These are phyloP conservation scores for Arctostaphylos glauca DNA, from an alignment of 148 eudicot genomes.

Conservation along the genomic window DNA sequence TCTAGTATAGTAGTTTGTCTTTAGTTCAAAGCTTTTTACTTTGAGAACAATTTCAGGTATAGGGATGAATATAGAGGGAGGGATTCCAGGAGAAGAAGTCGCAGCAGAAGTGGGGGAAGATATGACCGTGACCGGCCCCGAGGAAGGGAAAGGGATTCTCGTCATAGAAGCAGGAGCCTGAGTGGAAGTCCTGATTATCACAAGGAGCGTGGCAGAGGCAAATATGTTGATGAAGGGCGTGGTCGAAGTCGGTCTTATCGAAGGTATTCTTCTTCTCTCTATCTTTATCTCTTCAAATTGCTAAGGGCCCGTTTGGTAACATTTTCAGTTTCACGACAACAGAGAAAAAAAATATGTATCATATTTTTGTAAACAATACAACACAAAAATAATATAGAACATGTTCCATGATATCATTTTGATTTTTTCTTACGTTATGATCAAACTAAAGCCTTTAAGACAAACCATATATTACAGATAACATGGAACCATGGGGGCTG, in stretches of 20 bases:
- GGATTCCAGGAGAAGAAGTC: constrained; percentile 61
- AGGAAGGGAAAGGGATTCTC: constrained; percentile 60
- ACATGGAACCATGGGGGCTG: too few relatives aligned
- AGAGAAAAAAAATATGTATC: too few relatives aligned
- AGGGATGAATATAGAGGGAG: constrained; percentile 53
- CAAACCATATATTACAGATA: too few relatives aligned
- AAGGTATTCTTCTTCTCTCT: constrained; percentile 35
- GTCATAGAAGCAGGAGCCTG: constrained; percentile 59
- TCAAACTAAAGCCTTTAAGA: too few relatives aligned
- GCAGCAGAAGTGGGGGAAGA: constrained; percentile 72
- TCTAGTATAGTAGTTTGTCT: neutral
- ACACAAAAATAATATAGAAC: too few relatives aligned
- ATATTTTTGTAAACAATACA: too few relatives aligned
- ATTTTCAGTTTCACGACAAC: too few relatives aligned
- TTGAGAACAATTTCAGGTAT: constrained; percentile 27
- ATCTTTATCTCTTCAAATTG: neutral
- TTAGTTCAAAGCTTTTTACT: neutral
- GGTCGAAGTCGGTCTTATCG: constrained; percentile 56
- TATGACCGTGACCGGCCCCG: constrained; percentile 59
- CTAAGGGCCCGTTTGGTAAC: too few relatives aligned
- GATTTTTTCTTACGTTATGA: too few relatives aligned
- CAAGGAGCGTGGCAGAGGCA: constrained; percentile 64
- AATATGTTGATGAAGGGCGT: constrained; percentile 62
- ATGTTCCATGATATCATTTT: too few relatives aligned
- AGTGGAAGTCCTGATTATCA: constrained; percentile 64